Percentiles rank a stretch among this genome's conserved stretches.
Evolutionary conservation across 192 early-diverging fungal genomes (phyloP).

Genomic region (Backusella tarrabulga): DNA sequence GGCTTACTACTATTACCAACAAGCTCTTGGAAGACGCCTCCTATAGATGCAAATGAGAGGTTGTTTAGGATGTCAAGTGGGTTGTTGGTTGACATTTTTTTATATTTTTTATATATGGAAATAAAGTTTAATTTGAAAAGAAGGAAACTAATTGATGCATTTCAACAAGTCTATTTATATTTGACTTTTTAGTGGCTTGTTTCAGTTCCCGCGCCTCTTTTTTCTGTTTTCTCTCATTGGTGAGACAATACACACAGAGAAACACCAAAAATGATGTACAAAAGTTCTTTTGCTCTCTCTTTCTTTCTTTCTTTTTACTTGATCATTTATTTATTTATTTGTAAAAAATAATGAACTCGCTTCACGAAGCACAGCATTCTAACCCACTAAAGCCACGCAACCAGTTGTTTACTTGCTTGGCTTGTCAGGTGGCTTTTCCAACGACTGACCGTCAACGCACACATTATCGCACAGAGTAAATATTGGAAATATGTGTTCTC

Average conservation of each 20-base stretch:
- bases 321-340: neutral
- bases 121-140: neutral
- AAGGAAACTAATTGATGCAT: neutral
- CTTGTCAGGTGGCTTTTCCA: slow-evolving; percentile 94
- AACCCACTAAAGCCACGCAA: slow-evolving; percentile 18
- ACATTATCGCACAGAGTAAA: slow-evolving; percentile 90
- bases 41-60: neutral
- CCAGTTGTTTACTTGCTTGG: slow-evolving; percentile 74
- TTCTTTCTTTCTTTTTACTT: neutral
- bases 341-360: neutral
- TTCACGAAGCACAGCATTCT: slow-evolving; percentile 5
- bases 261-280: no score
- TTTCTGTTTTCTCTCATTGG: no score
- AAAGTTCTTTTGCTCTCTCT: neutral
- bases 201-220: neutral
- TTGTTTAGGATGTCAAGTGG: neutral
- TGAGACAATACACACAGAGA: no score
- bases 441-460: slow-evolving; percentile 88
- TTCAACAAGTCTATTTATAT: neutral
- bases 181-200: neutral
- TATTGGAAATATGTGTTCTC: neutral
- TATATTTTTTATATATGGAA: neutral
- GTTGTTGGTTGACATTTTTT: neutral
- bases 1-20: neutral
- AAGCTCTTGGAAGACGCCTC: slow-evolving; percentile 3